Percentiles rank a stretch among this genome's conserved stretches.
Evolutionary conservation across 805 yeast genomes (phyloP).

Genomic region (Wilhelminamyces savonicus): DNA sequence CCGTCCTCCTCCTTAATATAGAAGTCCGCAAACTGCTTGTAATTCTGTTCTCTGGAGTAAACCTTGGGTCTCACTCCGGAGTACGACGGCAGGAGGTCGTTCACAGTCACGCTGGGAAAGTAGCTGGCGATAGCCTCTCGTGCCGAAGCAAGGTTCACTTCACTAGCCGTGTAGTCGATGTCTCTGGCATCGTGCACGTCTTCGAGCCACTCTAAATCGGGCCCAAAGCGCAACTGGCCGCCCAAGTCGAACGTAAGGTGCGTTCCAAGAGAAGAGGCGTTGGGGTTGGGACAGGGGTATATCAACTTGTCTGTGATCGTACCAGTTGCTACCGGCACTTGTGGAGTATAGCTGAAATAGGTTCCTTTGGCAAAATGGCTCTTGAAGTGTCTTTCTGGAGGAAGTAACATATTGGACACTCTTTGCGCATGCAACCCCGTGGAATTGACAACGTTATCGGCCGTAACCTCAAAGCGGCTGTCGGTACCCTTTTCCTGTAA

Average conservation of each 20-base stretch:
- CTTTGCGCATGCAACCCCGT: slow-evolving; percentile 76
- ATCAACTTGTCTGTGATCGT: slow-evolving; percentile 32
- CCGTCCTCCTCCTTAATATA: slow-evolving; percentile 64
- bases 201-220: slow-evolving; percentile 85
- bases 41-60: slow-evolving; percentile 33
- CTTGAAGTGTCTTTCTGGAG: slow-evolving; percentile 49
- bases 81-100: slow-evolving; percentile 59
- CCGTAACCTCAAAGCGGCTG: slow-evolving; percentile 32
- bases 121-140: slow-evolving; percentile 52
- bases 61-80: slow-evolving; percentile 84
- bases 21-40: slow-evolving; percentile 59
- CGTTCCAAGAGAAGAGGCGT: slow-evolving; percentile 75
- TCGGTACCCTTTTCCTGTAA: slow-evolving; percentile 25
- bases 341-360: slow-evolving; percentile 55
- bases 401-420: slow-evolving; percentile 66
- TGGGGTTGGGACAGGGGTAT: slow-evolving; percentile 71
- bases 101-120: slow-evolving; percentile 50
- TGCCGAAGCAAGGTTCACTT: slow-evolving; percentile 47
- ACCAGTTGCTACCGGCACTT: slow-evolving; percentile 31
- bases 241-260: slow-evolving; percentile 81
- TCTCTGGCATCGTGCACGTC: slow-evolving; percentile 24
- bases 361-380: slow-evolving; percentile 80
- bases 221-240: slow-evolving; percentile 79
- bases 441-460: slow-evolving; percentile 61
- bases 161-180: slow-evolving; percentile 44